Base-by-base conservation (phyloP, 2,329 filamentous ascomycete species). In the Penicillium psychrosexuale region DNA sequence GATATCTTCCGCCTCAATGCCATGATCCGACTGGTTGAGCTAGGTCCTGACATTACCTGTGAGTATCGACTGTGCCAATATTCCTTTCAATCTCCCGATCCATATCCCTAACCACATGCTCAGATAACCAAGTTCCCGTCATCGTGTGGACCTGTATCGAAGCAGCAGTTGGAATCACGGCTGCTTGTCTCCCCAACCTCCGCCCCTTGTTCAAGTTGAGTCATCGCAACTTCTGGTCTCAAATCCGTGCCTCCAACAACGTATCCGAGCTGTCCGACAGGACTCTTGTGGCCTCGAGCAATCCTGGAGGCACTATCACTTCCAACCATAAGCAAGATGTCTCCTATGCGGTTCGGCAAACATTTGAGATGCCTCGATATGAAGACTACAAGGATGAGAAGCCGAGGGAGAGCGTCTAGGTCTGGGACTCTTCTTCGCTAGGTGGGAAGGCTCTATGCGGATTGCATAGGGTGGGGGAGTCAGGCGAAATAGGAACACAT, bases 131-230 rank as follows among this genome's bases (percentile, higher is more conserved):
- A 68, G 60, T 66, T 30, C 63, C 64, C 7, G 54, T 58, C 24
- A 62, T 61, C 13, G 62, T 69, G n/a, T 70, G 68, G 68, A 70
- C 68, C 0, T 69, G 67, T 36, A 59, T 65, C 19, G 68, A 70
- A 51, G 62, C 66, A 1, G 64, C 66, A 0, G 67, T 69, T 0
- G 68, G 62, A 15, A 70, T 70, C 34, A 62, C 61, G 8, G 67
- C 66, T 1, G 68, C 68, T 28, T 70, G 68, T 50, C 62, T 70
- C 1, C 61, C 68, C 1, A 69, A 69, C 42, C 56, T 70, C 6
- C 55, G 64, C 19, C 68, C 68, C 2, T 51, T 69, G 1, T 67
- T 69, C 45, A 62, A 61, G 13, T 27, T 62, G 13, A 49, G 58
- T 28, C 34, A 53, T 3, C 48, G 53, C 3, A 51, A 56, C 3